A percentile compares a stretch with the other conserved stretches of the same genome.
phyloP scores from a whole-genome alignment of 1,284 basidiomycete species.

The Sanghuangporus weigelae region DNA sequence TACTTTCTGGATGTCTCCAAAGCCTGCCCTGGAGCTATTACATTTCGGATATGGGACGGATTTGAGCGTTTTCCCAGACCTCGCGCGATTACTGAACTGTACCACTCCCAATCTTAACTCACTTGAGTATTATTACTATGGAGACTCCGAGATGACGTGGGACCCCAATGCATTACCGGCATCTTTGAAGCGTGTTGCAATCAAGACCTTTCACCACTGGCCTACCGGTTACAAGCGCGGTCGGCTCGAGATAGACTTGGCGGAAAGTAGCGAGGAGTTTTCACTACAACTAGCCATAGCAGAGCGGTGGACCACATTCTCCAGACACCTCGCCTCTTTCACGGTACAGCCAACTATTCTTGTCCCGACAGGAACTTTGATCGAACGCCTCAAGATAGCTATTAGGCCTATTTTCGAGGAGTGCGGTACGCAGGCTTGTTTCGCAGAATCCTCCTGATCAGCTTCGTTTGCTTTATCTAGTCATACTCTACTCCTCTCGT shows the following conservation, averaged over 20 bases:
- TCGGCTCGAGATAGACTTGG: background rate
- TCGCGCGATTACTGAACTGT: background rate
- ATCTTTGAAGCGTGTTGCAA: constrained; percentile 5
- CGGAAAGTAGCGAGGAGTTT: background rate
- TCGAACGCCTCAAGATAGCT: background rate
- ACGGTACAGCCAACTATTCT: constrained; percentile 3
- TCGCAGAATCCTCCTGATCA: background rate
- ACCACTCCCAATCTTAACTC: background rate
- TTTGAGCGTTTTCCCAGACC: constrained; percentile 4
- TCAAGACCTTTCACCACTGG: constrained; percentile 11
- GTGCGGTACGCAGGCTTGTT: background rate
- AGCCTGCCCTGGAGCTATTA: background rate
- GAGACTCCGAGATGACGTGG: constrained; percentile 7
- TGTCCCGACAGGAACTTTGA: background rate
- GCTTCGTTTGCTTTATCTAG: background rate
- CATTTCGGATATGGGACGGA: constrained; percentile 10
- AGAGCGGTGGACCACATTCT: constrained; percentile 5
- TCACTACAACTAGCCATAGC: background rate
- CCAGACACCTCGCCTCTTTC: constrained; percentile 1
- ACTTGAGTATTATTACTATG: constrained; percentile 14
- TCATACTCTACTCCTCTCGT: background rate
- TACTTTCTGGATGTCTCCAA: background rate
- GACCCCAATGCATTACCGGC: constrained; percentile 1
- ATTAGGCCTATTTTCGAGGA: background rate
- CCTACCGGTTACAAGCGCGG: background rate